These are phyloP conservation scores for Pyrenula aspistea DNA, from an alignment of 495 filamentous ascomycete genomes.

Conservation along the genomic window DNA sequence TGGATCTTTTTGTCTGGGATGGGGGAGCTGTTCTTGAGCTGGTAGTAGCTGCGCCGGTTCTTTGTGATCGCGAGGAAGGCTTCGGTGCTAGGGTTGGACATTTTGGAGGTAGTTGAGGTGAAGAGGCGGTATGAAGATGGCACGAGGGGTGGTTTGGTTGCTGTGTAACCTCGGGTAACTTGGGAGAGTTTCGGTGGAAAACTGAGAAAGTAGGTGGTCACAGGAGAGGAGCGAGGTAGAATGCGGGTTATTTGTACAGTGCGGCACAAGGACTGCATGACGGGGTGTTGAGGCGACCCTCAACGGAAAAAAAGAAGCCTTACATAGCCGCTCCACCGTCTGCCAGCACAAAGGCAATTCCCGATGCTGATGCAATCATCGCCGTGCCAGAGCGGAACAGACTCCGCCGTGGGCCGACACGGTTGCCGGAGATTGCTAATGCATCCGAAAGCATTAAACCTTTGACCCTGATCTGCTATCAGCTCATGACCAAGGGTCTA, in stretches of 20 bases:
- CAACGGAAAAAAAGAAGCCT: no score
- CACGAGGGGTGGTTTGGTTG: no score
- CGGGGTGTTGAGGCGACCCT: neutral
- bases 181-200: no score
- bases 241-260: neutral
- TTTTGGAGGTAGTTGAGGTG: constrained; percentile 3
- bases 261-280: neutral
- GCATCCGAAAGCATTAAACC: no score
- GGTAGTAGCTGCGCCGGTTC: constrained; percentile 36
- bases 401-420: no score
- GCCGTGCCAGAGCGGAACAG: neutral
- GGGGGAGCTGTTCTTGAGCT: constrained; percentile 29
- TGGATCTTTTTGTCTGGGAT: constrained; percentile 37
- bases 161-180: no score
- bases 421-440: no score
- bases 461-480: no score
- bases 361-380: neutral
- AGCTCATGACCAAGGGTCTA: neutral
- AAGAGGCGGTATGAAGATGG: neutral
- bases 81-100: constrained; percentile 17
- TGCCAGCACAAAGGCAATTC: no score
- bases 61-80: constrained; percentile 27
- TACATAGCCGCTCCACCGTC: no score
- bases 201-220: no score
- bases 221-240: no score